These are phyloP conservation scores for Phanerochaete sordida DNA, from an alignment of 768 basidiomycete species.

Conservation along the genomic window DNA sequence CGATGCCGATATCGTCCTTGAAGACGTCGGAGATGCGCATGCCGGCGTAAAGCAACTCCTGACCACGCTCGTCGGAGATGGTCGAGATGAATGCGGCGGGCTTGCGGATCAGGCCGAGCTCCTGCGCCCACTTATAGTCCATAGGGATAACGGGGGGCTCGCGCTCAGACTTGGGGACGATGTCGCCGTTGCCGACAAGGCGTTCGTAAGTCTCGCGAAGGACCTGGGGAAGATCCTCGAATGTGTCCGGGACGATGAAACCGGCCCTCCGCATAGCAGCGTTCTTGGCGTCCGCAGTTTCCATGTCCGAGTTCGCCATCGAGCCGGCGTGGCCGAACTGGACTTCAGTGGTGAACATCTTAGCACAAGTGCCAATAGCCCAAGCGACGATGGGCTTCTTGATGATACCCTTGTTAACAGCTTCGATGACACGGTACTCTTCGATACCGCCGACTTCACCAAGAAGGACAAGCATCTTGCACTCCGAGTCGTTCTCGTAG, in stretches of 20 bases:
- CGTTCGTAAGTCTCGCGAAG: conserved; percentile 82
- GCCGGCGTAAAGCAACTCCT: conserved; percentile 96
- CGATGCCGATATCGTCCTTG: conserved; percentile 94
- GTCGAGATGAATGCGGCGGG: conserved; percentile 99
- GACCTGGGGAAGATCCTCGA: conserved; percentile 89
- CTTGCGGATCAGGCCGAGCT: conserved; percentile 97
- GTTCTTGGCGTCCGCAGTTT: conserved; percentile 99
- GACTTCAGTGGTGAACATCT: conserved; percentile 99
- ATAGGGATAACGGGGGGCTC: conserved; percentile 98
- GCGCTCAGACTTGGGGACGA: conserved; percentile 71
- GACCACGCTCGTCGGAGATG: conserved; percentile 98
- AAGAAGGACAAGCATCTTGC: conserved; percentile 98
- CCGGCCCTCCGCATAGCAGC: conserved; percentile 90
- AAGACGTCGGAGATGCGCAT: conserved; percentile 99
- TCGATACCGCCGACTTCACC: conserved; percentile 99
- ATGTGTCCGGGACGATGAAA: conserved; percentile 95
- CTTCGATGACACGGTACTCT: conserved; percentile 98
- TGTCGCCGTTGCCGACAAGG: conserved; percentile 66
- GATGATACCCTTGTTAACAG: conserved; percentile 89
- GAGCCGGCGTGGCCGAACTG: conserved; percentile 99
- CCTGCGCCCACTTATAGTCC: conserved; percentile 99
- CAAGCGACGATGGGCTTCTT: conserved; percentile 99
- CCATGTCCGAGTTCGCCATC: conserved; percentile 96
- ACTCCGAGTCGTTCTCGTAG: conserved; percentile 94
- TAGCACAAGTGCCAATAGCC: conserved; percentile 99